A percentile compares a stretch with the other conserved stretches of the same genome.
Conservation (phyloP, 306 rosid species). For the Prosopis cineraria region DNA sequence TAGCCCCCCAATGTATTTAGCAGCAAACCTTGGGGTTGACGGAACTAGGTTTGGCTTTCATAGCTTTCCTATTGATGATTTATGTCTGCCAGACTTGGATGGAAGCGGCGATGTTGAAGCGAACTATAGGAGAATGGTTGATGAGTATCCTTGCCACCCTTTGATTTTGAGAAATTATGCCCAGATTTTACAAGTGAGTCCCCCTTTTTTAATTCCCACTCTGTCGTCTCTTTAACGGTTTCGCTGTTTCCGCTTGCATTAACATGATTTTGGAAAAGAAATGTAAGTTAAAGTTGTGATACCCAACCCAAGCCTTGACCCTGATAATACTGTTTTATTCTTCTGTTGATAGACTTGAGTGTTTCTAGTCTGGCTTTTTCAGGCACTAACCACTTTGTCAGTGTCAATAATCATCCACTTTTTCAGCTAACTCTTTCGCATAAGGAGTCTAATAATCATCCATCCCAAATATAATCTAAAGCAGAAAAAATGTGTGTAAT, state of each 20-base stretch:
- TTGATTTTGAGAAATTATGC: constrained; percentile 72
- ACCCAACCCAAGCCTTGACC: constrained; percentile 19
- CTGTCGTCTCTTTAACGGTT: neutral
- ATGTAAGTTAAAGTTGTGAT: constrained; percentile 1
- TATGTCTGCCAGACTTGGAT: constrained; percentile 37
- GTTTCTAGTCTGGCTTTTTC: neutral
- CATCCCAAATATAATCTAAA: neutral
- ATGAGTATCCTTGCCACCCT: constrained; percentile 63
- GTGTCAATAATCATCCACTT: too few species aligned
- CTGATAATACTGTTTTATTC: neutral
- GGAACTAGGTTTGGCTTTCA: constrained; percentile 37
- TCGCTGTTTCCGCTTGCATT: neutral
- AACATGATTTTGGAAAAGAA: neutral
- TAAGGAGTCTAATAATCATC: neutral
- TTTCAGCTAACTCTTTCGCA: neutral
- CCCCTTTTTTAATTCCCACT: neutral
- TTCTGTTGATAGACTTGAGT: neutral
- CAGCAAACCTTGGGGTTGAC: constrained; percentile 69
- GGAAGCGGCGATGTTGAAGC: constrained; percentile 50
- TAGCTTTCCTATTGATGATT: constrained; percentile 27
- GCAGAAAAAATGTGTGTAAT: neutral
- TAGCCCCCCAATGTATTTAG: constrained; percentile 73
- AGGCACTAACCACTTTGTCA: neutral
- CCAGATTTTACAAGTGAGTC: constrained; percentile 61
- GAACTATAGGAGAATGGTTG: constrained; percentile 59